Base-by-base conservation (phyloP, 2,329 filamentous ascomycete species). In the Paecilomyces formosus region DNA sequence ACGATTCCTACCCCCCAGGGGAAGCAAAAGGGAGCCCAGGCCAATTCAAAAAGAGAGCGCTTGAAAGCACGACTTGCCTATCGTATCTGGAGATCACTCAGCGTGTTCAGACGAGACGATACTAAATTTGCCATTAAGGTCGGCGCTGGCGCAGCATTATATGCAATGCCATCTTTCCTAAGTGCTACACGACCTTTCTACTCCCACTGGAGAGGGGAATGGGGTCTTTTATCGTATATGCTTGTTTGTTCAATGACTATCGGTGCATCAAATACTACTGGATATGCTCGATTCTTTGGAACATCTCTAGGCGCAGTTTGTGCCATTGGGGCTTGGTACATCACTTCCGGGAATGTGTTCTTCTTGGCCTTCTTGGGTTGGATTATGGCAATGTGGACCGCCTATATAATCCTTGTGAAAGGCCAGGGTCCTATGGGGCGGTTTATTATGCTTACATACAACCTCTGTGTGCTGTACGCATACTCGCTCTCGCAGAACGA, bases 171-270 rank as follows among this genome's bases (percentile, higher is more conserved):
- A 65, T 88, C 94, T 1, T 99, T 96, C 68, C 82, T 97, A 33
- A 83, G 86, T 0, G 78, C 82, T 8, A 96, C 92, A 2, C 81
- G 92, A 56, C 89, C 89, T 0, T 82, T 88, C 21, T 99, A 97
- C 71, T 82, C 86, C 56, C 88, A 88, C 67, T 97, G 92, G 91
- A 83, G 93, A 71, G 93, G 93, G 30, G 94, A 99, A 80, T 99
- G 94, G 94, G 94, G 94, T 22, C 81, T 99, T 1, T 74, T 99
- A 57, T 96, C 92, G 0, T 97, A 96, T 78, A 97, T 97, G 93
- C 86, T 97, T 69, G 94, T 99, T 24, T 96, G 92, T 70, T 92
- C 90, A 39, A 97, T 97, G 92, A 99, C 93, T 0, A 93, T 97
- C 22, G 94, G 94, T 28, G 92, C 94, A 7, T 90, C 92, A 24